phyloP scores from a whole-genome alignment of 768 basidiomycete species.

The Mycena rebaudengoi region DNA sequence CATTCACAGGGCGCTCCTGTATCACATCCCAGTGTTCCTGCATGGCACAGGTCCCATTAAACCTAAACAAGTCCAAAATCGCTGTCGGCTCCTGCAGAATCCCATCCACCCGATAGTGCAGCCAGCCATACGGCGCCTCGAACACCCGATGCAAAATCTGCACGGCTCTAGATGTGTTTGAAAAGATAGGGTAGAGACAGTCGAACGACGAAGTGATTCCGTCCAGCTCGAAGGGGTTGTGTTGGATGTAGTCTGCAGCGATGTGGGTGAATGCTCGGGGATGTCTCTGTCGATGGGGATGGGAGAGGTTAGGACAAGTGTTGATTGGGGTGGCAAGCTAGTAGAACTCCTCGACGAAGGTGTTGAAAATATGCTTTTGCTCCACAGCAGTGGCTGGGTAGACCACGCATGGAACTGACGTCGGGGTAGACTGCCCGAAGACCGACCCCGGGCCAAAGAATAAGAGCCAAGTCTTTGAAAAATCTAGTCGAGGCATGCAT shows the following conservation, averaged over 20 bases:
- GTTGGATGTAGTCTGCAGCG: conserved; percentile 14
- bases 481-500: conserved; percentile 1
- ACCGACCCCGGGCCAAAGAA: conserved; percentile 9
- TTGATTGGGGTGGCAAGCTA: conserved; percentile 8
- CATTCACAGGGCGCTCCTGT: conserved; percentile 8
- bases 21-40: conserved; percentile 17
- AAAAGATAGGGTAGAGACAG: neutral
- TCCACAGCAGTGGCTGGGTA: conserved; percentile 5
- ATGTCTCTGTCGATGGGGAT: conserved; percentile 11
- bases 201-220: conserved; percentile 8
- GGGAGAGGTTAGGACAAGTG: conserved; percentile 10
- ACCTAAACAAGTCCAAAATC: conserved; percentile 11
- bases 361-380: conserved; percentile 7
- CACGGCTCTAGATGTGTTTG: conserved; percentile 5
- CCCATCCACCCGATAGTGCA: conserved; percentile 10
- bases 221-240: conserved; percentile 11
- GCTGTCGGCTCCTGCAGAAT: conserved; percentile 7
- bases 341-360: conserved; percentile 11
- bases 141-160: conserved; percentile 11
- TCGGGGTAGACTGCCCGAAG: neutral
- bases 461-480: conserved; percentile 12
- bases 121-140: conserved; percentile 9
- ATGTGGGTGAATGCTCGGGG: conserved; percentile 9
- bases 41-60: conserved; percentile 18
- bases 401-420: conserved; percentile 9